Base-by-base conservation (phyloP, 176 grass and related monocot genomes). In the Oryza rufipogon region DNA sequence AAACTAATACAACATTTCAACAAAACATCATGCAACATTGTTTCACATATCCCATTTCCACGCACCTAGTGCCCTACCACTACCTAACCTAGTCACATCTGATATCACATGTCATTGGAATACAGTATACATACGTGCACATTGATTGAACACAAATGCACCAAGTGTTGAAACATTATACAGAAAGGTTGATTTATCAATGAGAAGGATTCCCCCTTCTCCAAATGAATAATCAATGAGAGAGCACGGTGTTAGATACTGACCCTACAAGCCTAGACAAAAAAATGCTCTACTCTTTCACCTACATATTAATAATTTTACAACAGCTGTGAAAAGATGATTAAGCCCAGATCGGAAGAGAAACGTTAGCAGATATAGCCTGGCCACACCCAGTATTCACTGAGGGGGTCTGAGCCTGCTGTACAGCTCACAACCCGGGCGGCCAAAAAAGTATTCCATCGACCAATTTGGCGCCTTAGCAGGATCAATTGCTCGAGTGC, bases 211-310 rank as follows among this genome's bases (percentile, higher is more conserved):
- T 83, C 74, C 69, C 80, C 64, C 80, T 84, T 82, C 84, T 87
- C 75, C 80, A 87, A 87, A 87, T 84, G 85, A 91, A 91, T 91
- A 91, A 91, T 80, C 80, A 91, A 87, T 84, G 65, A 75, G 89
- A 79, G 84, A 87, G 84, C 89, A 87, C n/a, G 20, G n/a, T 63
- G n/a, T 63, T 63, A 63, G 81, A 91, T 84, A 84, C 80, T 84
- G 85, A 87, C 85, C 87, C 80, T 84, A 87, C 51, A 83, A 64
- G 75, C 75, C 84, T 87, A 87, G 84, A 83, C 80, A 66, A 83
- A 79, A 81, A 87, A 87, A 87, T 64, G 42, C 70, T 84, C 89
- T 91, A 87, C 85, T 66, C 64, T 80, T 87, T 87, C 85, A 76
- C 85, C 89, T 87, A 91, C 30, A 80, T 39, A 80, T 51, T 83